phyloP scores from a whole-genome alignment of 1,284 basidiomycete genomes.

The Tylopilus orsonianus region DNA sequence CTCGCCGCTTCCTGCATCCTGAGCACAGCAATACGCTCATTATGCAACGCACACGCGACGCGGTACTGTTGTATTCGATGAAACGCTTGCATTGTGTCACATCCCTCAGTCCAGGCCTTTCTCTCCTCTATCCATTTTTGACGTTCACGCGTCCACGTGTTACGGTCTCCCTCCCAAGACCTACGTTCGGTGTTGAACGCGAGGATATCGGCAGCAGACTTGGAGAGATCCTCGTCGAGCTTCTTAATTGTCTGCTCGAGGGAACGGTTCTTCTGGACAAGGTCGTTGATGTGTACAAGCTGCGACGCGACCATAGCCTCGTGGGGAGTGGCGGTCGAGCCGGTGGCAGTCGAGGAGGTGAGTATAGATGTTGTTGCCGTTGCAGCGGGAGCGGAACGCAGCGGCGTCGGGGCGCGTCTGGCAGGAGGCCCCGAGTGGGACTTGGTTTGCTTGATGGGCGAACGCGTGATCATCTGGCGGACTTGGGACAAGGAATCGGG shows the following conservation, averaged over 20 bases:
- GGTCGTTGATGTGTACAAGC: constrained; percentile 64
- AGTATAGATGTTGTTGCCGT: constrained; percentile 30
- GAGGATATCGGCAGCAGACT: constrained; percentile 24
- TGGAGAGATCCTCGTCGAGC: constrained; percentile 46
- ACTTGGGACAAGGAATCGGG: not conserved
- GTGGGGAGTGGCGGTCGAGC: constrained; percentile 37
- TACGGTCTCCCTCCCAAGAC: constrained; percentile 33
- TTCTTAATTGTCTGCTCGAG: constrained; percentile 58
- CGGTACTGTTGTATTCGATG: constrained; percentile 64
- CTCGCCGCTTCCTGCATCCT: constrained; percentile 52
- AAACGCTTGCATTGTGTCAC: constrained; percentile 58
- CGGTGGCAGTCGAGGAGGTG: constrained; percentile 31
- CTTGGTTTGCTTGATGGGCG: constrained; percentile 26
- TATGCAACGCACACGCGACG: constrained; percentile 50
- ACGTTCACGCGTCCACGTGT: constrained; percentile 44
- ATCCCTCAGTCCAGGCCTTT: constrained; percentile 57
- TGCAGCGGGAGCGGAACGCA: constrained; percentile 19
- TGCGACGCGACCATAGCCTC: constrained; percentile 56
- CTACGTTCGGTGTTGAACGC: constrained; percentile 21
- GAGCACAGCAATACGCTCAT: constrained; percentile 47
- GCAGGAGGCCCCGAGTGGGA: constrained; percentile 10
- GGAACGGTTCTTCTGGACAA: constrained; percentile 61
- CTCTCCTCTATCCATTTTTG: constrained; percentile 53
- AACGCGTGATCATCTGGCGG: constrained; percentile 29
- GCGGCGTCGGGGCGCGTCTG: constrained; percentile 24